A percentile compares a stretch with the other conserved stretches of the same genome.
These are phyloP conservation scores for Trypanosoma grayi DNA, from an alignment of 208 protist genomes.

Conservation along the genomic window DNA sequence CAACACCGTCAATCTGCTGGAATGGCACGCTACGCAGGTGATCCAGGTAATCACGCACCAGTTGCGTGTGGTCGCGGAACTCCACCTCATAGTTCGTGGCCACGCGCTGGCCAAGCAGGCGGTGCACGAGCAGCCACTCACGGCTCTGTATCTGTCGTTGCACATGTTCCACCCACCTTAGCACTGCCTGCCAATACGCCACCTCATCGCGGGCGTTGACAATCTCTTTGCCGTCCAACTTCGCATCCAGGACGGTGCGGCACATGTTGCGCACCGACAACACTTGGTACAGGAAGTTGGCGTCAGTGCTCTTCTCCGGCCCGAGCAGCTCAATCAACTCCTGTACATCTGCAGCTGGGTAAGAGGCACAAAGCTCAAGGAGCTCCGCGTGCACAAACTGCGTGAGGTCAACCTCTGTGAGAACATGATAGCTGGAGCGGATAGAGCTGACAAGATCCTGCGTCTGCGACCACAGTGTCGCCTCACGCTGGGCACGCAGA, in stretches of 20 bases:
- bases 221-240: conserved; percentile 17
- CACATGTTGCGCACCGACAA: conserved; percentile 65
- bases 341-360: conserved; percentile 57
- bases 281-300: conserved; percentile 59
- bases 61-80: conserved; percentile 54
- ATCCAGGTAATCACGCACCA: conserved; percentile 61
- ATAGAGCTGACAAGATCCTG: conserved; percentile 78
- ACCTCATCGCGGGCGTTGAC: conserved; percentile 48
- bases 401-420: conserved; percentile 64
- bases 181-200: conserved; percentile 67
- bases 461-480: conserved; percentile 48
- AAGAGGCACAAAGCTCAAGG: conserved; percentile 59
- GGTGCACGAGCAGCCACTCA: conserved; percentile 81
- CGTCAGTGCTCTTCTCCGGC: conserved; percentile 40
- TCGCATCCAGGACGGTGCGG: conserved; percentile 38
- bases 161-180: conserved; percentile 71
- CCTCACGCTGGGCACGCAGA: conserved; percentile 41
- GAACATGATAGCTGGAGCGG: conserved; percentile 41
- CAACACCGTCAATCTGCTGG: conserved; percentile 36
- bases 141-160: conserved; percentile 65
- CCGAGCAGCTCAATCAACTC: conserved; percentile 75
- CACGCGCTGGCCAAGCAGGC: conserved; percentile 63
- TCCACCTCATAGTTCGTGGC: conserved; percentile 72
- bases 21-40: conserved; percentile 65
- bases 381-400: conserved; percentile 74